A percentile compares a stretch with the other conserved stretches of the same genome.
Evolutionary conservation across 495 filamentous ascomycete genomes (phyloP).

Genomic region (Aspergillus saccharolyticus): DNA sequence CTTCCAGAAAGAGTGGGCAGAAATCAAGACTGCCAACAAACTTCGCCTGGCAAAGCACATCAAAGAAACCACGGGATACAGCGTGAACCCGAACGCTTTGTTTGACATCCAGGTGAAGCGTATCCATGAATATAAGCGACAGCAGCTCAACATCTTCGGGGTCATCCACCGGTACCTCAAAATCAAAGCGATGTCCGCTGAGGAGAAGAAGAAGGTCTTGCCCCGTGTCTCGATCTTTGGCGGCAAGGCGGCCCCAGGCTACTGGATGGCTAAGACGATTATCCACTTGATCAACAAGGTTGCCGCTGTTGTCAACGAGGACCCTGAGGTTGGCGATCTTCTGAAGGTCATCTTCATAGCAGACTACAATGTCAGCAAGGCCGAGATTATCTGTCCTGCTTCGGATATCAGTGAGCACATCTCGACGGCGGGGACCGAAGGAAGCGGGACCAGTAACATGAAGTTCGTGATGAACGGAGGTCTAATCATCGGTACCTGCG

Average conservation of each 20-base stretch:
- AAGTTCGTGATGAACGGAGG: constrained; percentile 98
- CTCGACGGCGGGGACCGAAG: constrained; percentile 93
- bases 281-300: constrained; percentile 96
- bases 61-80: constrained; percentile 69
- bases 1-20: constrained; percentile 87
- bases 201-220: constrained; percentile 80
- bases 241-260: constrained; percentile 94
- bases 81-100: constrained; percentile 79
- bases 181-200: constrained; percentile 77
- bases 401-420: constrained; percentile 98
- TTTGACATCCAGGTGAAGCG: constrained; percentile 99
- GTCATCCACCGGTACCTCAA: constrained; percentile 91
- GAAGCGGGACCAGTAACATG: constrained; percentile 76
- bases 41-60: constrained; percentile 85
- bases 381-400: constrained; percentile 90
- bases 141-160: constrained; percentile 98
- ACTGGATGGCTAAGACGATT: constrained; percentile 99
- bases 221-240: constrained; percentile 97
- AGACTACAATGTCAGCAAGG: constrained; percentile 99
- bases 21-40: constrained; percentile 79
- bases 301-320: constrained; percentile 84
- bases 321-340: constrained; percentile 84
- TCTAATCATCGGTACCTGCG: constrained; percentile 94
- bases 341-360: constrained; percentile 96
- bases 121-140: constrained; percentile 99